Percentiles rank a stretch among this genome's conserved stretches.
Conservation (phyloP, 169 alveolate genomes). For the Sarcocystis neurona region DNA sequence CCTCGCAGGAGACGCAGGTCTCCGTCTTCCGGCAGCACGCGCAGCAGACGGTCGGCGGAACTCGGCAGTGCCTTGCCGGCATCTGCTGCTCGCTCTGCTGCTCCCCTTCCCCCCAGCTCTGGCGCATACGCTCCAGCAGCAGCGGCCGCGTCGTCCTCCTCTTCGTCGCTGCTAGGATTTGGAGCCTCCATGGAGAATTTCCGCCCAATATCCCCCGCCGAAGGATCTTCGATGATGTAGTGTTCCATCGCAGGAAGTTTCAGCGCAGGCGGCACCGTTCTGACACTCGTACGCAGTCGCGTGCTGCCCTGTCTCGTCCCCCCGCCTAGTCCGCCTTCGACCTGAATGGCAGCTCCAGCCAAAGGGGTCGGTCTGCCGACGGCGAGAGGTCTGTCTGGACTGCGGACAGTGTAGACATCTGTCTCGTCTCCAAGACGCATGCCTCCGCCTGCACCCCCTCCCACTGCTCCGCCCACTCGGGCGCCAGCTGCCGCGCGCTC, state of each 20-base stretch:
- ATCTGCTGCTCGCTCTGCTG: neutral
- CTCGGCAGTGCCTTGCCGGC: too few species aligned
- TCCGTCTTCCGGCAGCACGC: too few species aligned
- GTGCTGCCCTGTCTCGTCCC: neutral
- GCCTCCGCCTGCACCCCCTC: neutral
- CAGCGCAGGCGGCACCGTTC: slow-evolving; percentile 42
- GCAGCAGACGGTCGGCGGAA: too few species aligned
- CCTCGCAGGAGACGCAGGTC: too few species aligned
- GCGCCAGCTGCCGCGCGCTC: neutral
- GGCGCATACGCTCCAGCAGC: neutral
- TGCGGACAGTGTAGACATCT: too few species aligned
- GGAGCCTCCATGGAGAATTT: slow-evolving; percentile 54
- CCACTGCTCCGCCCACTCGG: neutral
- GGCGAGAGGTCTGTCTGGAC: too few species aligned
- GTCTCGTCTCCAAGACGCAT: too few species aligned
- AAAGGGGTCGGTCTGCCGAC: too few species aligned
- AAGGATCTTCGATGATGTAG: slow-evolving; percentile 50
- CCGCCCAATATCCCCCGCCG: slow-evolving; percentile 40
- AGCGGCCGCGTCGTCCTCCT: neutral
- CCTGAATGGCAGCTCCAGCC: too few species aligned
- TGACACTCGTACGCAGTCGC: neutral
- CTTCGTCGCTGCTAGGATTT: slow-evolving; percentile 30
- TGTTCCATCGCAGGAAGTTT: slow-evolving; percentile 58
- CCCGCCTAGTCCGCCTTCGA: too few species aligned
- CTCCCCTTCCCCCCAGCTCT: neutral